A percentile compares a stretch with the other conserved stretches of the same genome.
Conservation (phyloP, 2,329 filamentous ascomycete genomes). For the Botrytis galanthina region DNA sequence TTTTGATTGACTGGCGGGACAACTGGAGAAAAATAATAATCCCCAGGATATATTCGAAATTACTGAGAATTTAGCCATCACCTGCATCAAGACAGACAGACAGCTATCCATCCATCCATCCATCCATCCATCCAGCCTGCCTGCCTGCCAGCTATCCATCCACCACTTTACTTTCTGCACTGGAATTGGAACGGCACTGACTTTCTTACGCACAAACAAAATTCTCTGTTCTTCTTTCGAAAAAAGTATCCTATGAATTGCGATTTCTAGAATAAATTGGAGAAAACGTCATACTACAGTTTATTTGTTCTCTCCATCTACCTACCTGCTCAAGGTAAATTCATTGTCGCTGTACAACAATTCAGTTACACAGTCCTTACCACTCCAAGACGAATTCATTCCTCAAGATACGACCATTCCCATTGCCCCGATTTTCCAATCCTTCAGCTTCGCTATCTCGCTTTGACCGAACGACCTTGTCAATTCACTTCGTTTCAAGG, state of each 20-base stretch:
- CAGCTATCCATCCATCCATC: neutral
- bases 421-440: slow-evolving; percentile 8
- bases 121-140: neutral
- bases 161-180: neutral
- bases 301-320: neutral
- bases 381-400: neutral
- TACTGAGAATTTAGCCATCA: neutral
- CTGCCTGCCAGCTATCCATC: neutral
- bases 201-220: slow-evolving; percentile 14
- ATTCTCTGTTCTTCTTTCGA: neutral
- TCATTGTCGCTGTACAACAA: slow-evolving; percentile 22
- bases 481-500: slow-evolving; percentile 17
- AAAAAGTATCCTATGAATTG: neutral
- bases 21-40: neutral
- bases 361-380: slow-evolving; percentile 20
- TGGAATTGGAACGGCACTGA: neutral
- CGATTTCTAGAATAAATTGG: neutral
- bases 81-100: neutral
- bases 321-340: neutral
- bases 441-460: slow-evolving; percentile 20
- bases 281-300: neutral
- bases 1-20: neutral
- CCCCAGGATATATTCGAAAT: neutral
- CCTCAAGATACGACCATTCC: neutral
- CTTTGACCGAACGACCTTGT: slow-evolving; percentile 20